Evolutionary conservation across 1,139 yeast genomes (phyloP).

Genomic region (Lodderomyces orthopsilosis): DNA sequence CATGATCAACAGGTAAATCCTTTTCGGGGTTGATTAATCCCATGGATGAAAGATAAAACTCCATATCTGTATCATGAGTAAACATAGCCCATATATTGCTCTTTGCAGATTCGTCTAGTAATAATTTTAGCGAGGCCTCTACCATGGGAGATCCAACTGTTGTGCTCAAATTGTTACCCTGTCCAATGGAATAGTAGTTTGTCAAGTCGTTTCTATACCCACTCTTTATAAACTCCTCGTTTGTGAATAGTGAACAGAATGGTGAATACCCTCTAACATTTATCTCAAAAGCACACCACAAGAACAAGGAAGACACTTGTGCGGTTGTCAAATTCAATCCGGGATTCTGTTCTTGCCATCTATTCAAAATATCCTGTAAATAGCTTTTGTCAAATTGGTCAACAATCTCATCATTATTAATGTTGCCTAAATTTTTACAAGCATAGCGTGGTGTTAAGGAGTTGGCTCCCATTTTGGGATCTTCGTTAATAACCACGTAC

Average conservation of each 20-base stretch:
- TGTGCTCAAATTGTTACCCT: constrained; percentile 44
- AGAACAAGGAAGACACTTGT: constrained; percentile 42
- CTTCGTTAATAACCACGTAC: constrained; percentile 29
- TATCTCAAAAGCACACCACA: constrained; percentile 55
- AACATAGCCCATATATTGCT: constrained; percentile 45
- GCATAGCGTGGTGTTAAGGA: constrained; percentile 31
- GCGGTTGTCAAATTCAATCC: constrained; percentile 33
- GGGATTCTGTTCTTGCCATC: constrained; percentile 32
- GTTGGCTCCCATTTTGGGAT: constrained; percentile 32
- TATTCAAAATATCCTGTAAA: constrained; percentile 32
- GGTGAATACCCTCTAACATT: constrained; percentile 48
- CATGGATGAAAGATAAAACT: constrained; percentile 46
- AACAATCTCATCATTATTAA: constrained; percentile 12
- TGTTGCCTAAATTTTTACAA: constrained; percentile 20
- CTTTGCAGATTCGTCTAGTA: constrained; percentile 20
- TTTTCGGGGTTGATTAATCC: constrained; percentile 40
- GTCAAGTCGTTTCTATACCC: constrained; percentile 35
- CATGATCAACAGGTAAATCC: constrained; percentile 17
- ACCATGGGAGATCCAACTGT: constrained; percentile 48
- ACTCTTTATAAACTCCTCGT: constrained; percentile 46
- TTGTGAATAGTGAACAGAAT: constrained; percentile 49
- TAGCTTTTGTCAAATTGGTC: constrained; percentile 21
- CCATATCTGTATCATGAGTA: constrained; percentile 56
- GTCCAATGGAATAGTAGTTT: constrained; percentile 49
- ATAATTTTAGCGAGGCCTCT: constrained; percentile 46